A percentile compares a stretch with the other conserved stretches of the same genome.
Evolutionary conservation across 345 rosid species (phyloP).

Genomic region (Salix koriyanagi): DNA sequence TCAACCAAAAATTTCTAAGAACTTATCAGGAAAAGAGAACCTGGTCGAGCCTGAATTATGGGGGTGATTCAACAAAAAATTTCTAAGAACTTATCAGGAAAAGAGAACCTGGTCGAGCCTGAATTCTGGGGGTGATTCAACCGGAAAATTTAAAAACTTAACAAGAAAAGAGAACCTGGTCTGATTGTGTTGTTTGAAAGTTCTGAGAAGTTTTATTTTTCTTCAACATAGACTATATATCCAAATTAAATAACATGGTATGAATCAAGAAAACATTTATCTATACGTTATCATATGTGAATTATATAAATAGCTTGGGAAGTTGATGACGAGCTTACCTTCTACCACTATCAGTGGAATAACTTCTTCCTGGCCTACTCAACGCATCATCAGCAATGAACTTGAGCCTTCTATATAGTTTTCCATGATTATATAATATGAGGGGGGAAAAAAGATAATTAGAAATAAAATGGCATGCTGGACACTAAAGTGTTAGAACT

Average conservation of each 20-base stretch:
- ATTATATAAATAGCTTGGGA: not conserved
- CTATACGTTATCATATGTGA: not conserved
- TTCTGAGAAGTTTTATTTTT: not conserved
- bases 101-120: too few relatives aligned
- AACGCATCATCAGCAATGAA: conserved; percentile 1
- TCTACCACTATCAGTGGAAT: conserved; percentile 7
- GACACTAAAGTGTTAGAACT: not conserved
- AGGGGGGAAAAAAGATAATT: too few relatives aligned
- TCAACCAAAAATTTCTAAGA: too few relatives aligned
- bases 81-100: not conserved
- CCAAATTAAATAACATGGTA: not conserved
- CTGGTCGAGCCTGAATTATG: too few relatives aligned
- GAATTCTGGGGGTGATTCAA: too few relatives aligned
- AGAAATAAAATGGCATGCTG: not conserved
- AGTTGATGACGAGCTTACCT: conserved; percentile 10
- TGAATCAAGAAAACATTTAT: not conserved
- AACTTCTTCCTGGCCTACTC: conserved; percentile 6
- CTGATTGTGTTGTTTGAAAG: too few relatives aligned
- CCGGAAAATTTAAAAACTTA: not conserved
- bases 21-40: too few relatives aligned
- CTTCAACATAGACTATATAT: not conserved
- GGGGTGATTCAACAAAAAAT: not conserved
- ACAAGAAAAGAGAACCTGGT: too few relatives aligned
- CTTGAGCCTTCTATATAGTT: conserved; percentile 8
- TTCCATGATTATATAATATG: not conserved